Conservation (phyloP, 1,284 basidiomycete genomes). For the Ustilago bromivora region DNA sequence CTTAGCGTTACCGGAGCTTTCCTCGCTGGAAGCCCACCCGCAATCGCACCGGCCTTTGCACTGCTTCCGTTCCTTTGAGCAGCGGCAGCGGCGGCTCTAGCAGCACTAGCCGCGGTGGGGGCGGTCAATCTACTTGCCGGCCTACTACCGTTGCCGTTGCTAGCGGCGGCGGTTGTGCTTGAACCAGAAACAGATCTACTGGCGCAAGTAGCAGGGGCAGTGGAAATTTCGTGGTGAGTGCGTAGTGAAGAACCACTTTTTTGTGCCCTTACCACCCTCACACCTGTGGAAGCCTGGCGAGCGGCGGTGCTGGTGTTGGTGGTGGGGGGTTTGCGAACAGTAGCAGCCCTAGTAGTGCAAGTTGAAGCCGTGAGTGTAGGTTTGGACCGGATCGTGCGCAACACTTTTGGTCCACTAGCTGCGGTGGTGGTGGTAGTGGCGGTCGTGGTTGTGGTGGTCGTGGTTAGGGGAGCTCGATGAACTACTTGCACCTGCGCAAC, state of each 20-base stretch:
- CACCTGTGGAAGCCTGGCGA: background rate
- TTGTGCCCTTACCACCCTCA: slow-evolving; percentile 19
- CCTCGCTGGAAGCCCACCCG: too few species aligned
- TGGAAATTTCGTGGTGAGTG: background rate
- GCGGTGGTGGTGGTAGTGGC: background rate
- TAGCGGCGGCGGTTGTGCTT: slow-evolving; percentile 12
- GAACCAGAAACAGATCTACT: slow-evolving; percentile 4
- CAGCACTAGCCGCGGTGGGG: slow-evolving; percentile 38
- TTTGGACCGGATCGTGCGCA: slow-evolving; percentile 12
- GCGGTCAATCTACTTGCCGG: slow-evolving; percentile 34
- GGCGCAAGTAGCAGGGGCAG: background rate
- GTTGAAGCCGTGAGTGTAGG: slow-evolving; percentile 8
- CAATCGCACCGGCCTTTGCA: too few species aligned
- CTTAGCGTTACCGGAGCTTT: background rate
- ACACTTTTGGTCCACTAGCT: slow-evolving; percentile 3
- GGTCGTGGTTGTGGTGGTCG: too few species aligned
- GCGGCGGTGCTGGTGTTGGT: background rate
- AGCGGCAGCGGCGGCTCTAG: slow-evolving; percentile 32
- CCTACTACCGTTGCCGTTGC: slow-evolving; percentile 6
- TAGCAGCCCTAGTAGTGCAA: slow-evolving; percentile 1
- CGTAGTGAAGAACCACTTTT: slow-evolving; percentile 28
- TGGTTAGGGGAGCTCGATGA: slow-evolving; percentile 20
- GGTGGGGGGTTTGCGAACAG: slow-evolving; percentile 5
- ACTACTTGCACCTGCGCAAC: slow-evolving; percentile 3
- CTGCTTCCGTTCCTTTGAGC: background rate